phyloP scores from a whole-genome alignment of 208 protist species.

The Strigomonas culicis region DNA sequence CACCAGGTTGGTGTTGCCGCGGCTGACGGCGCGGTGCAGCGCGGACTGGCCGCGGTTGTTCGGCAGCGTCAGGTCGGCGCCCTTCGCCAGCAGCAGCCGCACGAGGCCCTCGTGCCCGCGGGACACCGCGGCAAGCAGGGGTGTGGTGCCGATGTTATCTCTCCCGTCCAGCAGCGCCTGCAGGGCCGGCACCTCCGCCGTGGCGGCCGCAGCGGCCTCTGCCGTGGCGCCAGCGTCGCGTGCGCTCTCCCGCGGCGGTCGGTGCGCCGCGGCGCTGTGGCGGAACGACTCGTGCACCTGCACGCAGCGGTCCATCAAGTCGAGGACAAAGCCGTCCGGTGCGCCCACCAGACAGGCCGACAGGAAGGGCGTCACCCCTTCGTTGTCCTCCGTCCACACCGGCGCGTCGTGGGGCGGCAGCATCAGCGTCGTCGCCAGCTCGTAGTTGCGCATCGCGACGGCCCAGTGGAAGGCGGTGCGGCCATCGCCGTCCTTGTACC shows the following conservation, averaged over 20 bases:
- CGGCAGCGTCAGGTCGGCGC: constrained; percentile 55
- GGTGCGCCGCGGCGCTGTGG: constrained; percentile 4
- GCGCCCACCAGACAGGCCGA: constrained; percentile 79
- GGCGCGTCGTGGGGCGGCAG: constrained; percentile 47
- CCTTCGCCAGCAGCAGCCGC: constrained; percentile 60
- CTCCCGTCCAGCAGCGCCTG: constrained; percentile 31
- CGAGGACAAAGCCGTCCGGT: constrained; percentile 46
- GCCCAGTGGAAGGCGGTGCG: constrained; percentile 90
- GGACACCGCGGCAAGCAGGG: constrained; percentile 58
- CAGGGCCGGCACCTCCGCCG: not conserved
- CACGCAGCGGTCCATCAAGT: constrained; percentile 47
- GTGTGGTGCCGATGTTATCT: constrained; percentile 68
- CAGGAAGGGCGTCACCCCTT: constrained; percentile 63
- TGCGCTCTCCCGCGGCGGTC: constrained; percentile 10
- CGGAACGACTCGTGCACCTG: constrained; percentile 21
- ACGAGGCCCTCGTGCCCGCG: constrained; percentile 56
- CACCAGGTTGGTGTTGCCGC: constrained; percentile 64
- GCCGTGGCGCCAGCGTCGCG: not conserved
- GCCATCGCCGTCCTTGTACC: constrained; percentile 81
- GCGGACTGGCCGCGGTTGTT: constrained; percentile 73
- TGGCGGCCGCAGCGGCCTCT: not conserved
- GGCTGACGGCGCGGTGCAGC: constrained; percentile 77
- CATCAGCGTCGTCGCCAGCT: constrained; percentile 59
- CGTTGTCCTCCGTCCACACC: constrained; percentile 69
- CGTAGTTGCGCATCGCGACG: constrained; percentile 70